A percentile compares a stretch with the other conserved stretches of the same genome.
Conservation (phyloP, 2,329 filamentous ascomycete species). For the Boeremia exigua region DNA sequence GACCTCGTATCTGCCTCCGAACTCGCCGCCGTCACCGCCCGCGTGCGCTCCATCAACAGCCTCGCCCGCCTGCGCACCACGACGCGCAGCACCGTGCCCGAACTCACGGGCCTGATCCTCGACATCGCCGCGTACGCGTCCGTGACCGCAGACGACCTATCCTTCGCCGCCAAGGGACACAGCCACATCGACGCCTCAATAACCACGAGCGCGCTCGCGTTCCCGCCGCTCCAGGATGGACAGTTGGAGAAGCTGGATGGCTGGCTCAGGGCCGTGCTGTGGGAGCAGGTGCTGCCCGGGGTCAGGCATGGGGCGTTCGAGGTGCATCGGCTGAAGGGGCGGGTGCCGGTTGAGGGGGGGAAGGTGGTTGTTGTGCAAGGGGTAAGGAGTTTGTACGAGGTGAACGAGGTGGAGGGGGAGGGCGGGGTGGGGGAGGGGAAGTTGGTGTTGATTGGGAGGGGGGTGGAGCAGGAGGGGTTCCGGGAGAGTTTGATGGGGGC, state of each 20-base stretch:
- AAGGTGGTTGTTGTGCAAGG: conserved; percentile 82
- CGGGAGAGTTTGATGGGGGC: conserved; percentile 16
- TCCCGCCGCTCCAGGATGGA: conserved; percentile 64
- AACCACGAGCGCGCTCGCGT: conserved; percentile 75
- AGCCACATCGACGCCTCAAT: conserved; percentile 94
- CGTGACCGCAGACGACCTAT: conserved; percentile 68
- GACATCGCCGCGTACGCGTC: conserved; percentile 93
- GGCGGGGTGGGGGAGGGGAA: conserved; percentile 25
- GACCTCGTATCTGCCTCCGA: conserved; percentile 78
- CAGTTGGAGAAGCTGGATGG: conserved; percentile 72
- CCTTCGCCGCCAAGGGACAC: conserved; percentile 77
- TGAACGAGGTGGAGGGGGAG: conserved; percentile 64
- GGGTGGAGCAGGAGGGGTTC: conserved; percentile 31
- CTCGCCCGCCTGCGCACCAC: conserved; percentile 85
- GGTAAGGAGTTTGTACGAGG: conserved; percentile 91
- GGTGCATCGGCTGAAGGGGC: conserved; percentile 87
- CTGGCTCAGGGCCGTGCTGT: conserved; percentile 84
- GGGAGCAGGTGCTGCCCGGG: conserved; percentile 72
- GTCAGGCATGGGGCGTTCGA: conserved; percentile 62
- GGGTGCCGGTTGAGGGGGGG: conserved; percentile 70
- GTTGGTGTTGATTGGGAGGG: conserved; percentile 42
- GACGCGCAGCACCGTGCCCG: conserved; percentile 76
- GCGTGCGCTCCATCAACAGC: conserved; percentile 86
- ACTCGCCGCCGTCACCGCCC: conserved; percentile 70
- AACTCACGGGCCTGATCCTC: conserved; percentile 83